Percentiles rank a stretch among this genome's conserved stretches.
phyloP scores from a whole-genome alignment of 2,329 filamentous ascomycete genomes.

The Ceratocystis papillata region DNA sequence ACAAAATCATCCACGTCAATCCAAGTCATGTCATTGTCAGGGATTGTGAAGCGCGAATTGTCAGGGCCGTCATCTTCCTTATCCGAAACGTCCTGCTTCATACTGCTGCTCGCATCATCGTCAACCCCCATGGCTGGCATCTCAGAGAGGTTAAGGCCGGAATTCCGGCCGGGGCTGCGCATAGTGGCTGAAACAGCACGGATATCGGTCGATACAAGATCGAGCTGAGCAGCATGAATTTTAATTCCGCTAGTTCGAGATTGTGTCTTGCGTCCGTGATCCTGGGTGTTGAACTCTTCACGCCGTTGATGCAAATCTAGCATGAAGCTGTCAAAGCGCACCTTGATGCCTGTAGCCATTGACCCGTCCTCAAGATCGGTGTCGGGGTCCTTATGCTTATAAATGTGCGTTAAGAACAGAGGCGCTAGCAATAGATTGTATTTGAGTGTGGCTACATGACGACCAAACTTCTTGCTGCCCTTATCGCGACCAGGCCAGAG shows the following conservation, averaged over 20 bases:
- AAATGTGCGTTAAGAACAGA: conserved; percentile 89
- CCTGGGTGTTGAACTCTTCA: conserved; percentile 77
- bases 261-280: conserved; percentile 63
- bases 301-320: conserved; percentile 88
- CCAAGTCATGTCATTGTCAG: conserved; percentile 91
- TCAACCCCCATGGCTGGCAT: conserved; percentile 6
- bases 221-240: conserved; percentile 87
- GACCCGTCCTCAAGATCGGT: conserved; percentile 67
- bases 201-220: conserved; percentile 83
- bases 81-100: conserved; percentile 17
- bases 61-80: conserved; percentile 52
- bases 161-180: conserved; percentile 39
- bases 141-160: neutral
- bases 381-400: conserved; percentile 94
- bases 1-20: conserved; percentile 99
- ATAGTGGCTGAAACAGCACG: conserved; percentile 88
- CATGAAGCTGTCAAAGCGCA: conserved; percentile 93
- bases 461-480: conserved; percentile 95
- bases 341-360: conserved; percentile 91
- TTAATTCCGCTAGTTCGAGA: conserved; percentile 85
- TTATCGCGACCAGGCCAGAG: conserved; percentile 90
- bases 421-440: conserved; percentile 89
- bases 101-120: conserved; percentile 18
- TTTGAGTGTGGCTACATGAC: conserved; percentile 96
- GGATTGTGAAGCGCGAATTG: conserved; percentile 84